phyloP scores from a whole-genome alignment of 1,284 basidiomycete species.

The Moniliophthora roreri region DNA sequence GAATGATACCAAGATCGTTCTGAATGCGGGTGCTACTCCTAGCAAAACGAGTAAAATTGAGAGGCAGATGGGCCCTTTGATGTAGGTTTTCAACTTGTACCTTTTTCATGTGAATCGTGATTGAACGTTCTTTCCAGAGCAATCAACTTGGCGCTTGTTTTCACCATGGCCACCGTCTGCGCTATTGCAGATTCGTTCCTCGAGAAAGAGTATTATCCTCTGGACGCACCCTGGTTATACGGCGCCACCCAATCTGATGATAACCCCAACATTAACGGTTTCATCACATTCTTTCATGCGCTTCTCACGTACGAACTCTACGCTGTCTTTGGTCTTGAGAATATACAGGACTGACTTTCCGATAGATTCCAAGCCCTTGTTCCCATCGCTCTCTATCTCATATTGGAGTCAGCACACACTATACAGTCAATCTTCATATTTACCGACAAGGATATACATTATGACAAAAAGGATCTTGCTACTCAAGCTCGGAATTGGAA shows the following conservation, averaged over 20 bases:
- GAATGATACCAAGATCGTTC: conserved; percentile 89
- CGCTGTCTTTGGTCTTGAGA: too few relatives aligned
- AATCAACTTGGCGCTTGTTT: conserved; percentile 82
- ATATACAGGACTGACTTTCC: too few relatives aligned
- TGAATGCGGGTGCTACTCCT: conserved; percentile 93
- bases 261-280: conserved; percentile 90
- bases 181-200: conserved; percentile 84
- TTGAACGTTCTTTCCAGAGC: conserved; percentile 51
- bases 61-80: conserved; percentile 97
- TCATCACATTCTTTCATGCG: conserved; percentile 89
- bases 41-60: conserved; percentile 94
- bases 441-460: conserved; percentile 90
- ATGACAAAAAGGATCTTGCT: conserved; percentile 73
- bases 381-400: conserved; percentile 98
- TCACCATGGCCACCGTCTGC: conserved; percentile 80
- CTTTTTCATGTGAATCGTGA: background rate
- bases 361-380: conserved; percentile 84
- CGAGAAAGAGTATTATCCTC: conserved; percentile 69
- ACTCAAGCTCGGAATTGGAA: conserved; percentile 94
- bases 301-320: conserved; percentile 93
- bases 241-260: conserved; percentile 67
- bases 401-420: conserved; percentile 88
- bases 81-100: conserved; percentile 51
- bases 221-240: conserved; percentile 82
- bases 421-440: conserved; percentile 89